Percentiles rank a stretch among this genome's conserved stretches.
phyloP scores from a whole-genome alignment of 345 rosid species.

The Gossypium arboreum region DNA sequence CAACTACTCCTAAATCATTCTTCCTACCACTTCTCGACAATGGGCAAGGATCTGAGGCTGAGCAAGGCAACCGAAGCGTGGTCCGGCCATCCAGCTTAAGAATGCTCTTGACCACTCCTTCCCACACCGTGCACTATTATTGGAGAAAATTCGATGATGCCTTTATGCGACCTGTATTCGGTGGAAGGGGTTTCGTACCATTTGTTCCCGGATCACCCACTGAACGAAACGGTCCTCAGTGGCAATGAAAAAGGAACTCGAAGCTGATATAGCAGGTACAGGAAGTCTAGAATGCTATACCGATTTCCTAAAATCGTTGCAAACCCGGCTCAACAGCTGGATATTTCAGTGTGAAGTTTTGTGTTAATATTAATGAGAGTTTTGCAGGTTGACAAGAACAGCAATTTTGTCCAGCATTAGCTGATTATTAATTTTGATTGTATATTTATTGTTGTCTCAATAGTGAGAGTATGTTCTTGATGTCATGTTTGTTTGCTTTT shows the following conservation, averaged over 20 bases:
- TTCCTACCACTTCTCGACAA: constrained; percentile 47
- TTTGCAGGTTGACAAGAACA: constrained; percentile 11
- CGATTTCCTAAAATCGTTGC: neutral
- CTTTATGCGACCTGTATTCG: constrained; percentile 90
- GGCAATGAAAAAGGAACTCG: constrained; percentile 28
- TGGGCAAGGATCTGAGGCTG: constrained; percentile 32
- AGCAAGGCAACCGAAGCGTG: constrained; percentile 20
- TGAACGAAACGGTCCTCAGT: constrained; percentile 37
- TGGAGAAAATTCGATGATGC: constrained; percentile 76
- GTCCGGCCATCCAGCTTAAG: constrained; percentile 36
- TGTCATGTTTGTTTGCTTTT: neutral
- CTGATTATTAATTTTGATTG: constrained; percentile 7
- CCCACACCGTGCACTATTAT: constrained; percentile 67
- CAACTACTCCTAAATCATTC: constrained; percentile 56
- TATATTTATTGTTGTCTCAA: neutral
- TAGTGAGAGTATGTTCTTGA: neutral
- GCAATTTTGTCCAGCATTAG: constrained; percentile 15
- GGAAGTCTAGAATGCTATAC: too few species aligned
- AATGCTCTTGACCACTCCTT: constrained; percentile 62
- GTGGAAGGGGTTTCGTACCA: constrained; percentile 80
- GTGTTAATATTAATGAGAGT: constrained; percentile 4
- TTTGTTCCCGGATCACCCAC: constrained; percentile 61
- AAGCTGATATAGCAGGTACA: neutral
- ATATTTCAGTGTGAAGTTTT: constrained; percentile 23
- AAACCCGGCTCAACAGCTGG: constrained; percentile 16